Evolutionary conservation across 2,329 filamentous ascomycete species (phyloP).

Genomic region (Fusarium circinatum): DNA sequence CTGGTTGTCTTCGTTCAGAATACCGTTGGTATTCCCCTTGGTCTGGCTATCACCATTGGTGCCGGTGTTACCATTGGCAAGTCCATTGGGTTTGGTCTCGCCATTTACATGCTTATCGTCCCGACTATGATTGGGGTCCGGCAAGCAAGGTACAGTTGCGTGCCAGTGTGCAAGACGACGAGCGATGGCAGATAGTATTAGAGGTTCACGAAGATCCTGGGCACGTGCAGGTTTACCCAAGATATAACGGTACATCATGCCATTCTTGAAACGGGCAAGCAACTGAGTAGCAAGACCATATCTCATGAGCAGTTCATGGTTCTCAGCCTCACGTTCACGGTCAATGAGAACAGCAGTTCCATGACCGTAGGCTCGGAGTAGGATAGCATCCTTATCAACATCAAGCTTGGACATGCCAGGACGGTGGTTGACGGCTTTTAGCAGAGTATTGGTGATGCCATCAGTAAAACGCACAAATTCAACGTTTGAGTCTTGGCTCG

Average conservation of each 20-base stretch:
- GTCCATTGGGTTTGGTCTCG: slow-evolving; percentile 47
- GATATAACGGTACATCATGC: slow-evolving; percentile 93
- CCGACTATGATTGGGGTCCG: slow-evolving; percentile 43
- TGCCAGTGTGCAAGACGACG: slow-evolving; percentile 92
- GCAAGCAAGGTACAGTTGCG: slow-evolving; percentile 72
- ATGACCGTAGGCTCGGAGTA: slow-evolving; percentile 93
- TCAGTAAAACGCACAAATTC: slow-evolving; percentile 94
- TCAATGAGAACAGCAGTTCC: slow-evolving; percentile 96
- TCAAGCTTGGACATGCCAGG: slow-evolving; percentile 75
- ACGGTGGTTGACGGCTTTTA: slow-evolving; percentile 78
- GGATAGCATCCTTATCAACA: slow-evolving; percentile 83
- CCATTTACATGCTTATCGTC: slow-evolving; percentile 46
- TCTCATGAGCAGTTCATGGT: slow-evolving; percentile 87
- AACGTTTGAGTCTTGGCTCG: slow-evolving; percentile 75
- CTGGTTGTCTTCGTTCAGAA: slow-evolving; percentile 41
- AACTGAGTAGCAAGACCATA: slow-evolving; percentile 86
- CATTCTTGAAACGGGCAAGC: slow-evolving; percentile 93
- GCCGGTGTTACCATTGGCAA: slow-evolving; percentile 16
- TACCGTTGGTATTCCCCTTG: slow-evolving; percentile 44
- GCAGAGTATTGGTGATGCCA: slow-evolving; percentile 94
- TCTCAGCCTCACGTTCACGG: slow-evolving; percentile 82
- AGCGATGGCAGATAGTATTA: slow-evolving; percentile 85
- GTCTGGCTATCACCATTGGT: slow-evolving; percentile 50
- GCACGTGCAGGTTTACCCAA: slow-evolving; percentile 82
- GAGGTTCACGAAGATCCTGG: slow-evolving; percentile 78